Evolutionary conservation across 192 early-diverging fungal species (phyloP), one percentile per base, ranked within the genome.

Genomic region (Oehlia diaphana): DNA sequence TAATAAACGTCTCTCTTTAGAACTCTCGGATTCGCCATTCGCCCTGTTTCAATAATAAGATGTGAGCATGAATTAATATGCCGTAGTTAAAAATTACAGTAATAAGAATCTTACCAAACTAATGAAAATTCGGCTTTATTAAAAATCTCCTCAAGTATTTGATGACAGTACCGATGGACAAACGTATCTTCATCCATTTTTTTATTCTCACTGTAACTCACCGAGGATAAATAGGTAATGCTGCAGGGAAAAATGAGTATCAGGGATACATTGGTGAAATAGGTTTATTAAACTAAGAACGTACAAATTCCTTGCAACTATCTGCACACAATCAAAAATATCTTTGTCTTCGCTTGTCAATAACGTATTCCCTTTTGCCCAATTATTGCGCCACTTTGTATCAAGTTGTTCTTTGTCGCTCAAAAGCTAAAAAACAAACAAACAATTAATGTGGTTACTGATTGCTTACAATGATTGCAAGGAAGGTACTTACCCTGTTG

Each of bases 141-240:
- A 28, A 75, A 75, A 63, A 75, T 62, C 63, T 63, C 53, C 26
- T 26, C 26, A 26, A 26, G 26, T 26, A 26, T 26, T 26, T 26
- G 26, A 26, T 26, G 26, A 26, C 73, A 75, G 19, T 75, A 63
- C 63, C 53, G 9, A 74, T 75, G 28, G 31, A 75, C 13, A 10
- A 63, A 75, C 2, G 26, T 75, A 62, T 75, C 53, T 75, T 75
- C 31, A 10, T 75, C 58, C 31, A 75, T 63, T 75, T 75, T 74
- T 63, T 75, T 75, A 42, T 75, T 62, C 31, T 75, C 26, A 63
- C 63, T 62, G 63, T 26, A 26, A 26, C 26, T 26, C 26, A 26
- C 26, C 26, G 26, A 26, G 26, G 26, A 26, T 26, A 26, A 26
- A 26, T 26, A 26, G 26, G 26, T 26, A 26, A 26, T 26, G 26